phyloP scores from a whole-genome alignment of 2,329 filamentous ascomycete species.

The Metarhizium album region DNA sequence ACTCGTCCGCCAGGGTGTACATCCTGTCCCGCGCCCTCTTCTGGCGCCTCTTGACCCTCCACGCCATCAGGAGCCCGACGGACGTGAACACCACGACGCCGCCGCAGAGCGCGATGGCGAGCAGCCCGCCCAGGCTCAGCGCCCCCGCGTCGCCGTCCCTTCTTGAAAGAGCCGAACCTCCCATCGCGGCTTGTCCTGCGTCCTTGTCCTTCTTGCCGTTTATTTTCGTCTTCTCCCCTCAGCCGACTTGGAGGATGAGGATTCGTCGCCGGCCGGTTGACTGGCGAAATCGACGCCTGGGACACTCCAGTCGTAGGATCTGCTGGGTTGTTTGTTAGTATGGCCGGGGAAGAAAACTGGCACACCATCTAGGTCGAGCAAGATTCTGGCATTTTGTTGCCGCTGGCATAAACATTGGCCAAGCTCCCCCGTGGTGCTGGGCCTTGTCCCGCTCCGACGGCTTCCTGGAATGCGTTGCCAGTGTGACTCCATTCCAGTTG shows the following conservation, averaged over 20 bases:
- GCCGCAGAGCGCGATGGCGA: slow-evolving; percentile 38
- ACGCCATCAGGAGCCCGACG: slow-evolving; percentile 32
- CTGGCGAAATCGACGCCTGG: background rate
- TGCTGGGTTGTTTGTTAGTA: background rate
- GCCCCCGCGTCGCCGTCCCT: slow-evolving; percentile 6
- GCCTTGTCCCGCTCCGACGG: slow-evolving; percentile 12
- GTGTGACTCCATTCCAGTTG: slow-evolving; percentile 25
- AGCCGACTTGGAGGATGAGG: background rate
- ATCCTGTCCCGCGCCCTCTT: slow-evolving; percentile 13
- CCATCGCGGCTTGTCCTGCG: background rate
- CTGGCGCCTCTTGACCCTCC: slow-evolving; percentile 19
- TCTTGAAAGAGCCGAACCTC: slow-evolving; percentile 1
- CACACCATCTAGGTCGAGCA: background rate
- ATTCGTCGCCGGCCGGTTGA: background rate
- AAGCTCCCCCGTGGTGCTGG: background rate
- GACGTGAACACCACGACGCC: slow-evolving; percentile 32
- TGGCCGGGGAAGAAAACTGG: background rate
- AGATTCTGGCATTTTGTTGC: background rate
- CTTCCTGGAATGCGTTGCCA: slow-evolving; percentile 29
- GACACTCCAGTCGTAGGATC: background rate
- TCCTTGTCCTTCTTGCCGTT: too few relatives aligned
- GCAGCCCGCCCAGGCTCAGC: slow-evolving; percentile 26
- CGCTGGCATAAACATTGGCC: slow-evolving; percentile 1
- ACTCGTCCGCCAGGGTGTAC: slow-evolving; percentile 18
- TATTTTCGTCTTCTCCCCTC: background rate